Percentiles rank a stretch among this genome's conserved stretches.
Conservation (phyloP, 805 yeast genomes). For the Spathaspora hagerdaliae region DNA sequence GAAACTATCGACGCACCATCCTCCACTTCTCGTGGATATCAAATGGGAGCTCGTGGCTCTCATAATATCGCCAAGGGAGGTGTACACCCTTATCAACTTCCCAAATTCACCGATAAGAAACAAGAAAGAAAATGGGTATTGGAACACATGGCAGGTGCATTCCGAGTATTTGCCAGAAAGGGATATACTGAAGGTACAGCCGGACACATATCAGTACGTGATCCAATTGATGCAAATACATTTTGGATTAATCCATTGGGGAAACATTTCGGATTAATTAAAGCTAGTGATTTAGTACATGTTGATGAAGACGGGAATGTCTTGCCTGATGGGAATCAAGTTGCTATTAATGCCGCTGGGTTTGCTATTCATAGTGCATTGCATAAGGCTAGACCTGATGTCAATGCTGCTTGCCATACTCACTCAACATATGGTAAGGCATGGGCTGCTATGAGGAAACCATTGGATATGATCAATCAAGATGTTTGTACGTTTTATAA, state of each 20-base stretch:
- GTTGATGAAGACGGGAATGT: constrained; percentile 33
- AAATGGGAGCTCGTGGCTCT: constrained; percentile 45
- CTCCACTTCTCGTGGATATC: constrained; percentile 38
- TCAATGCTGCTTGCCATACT: constrained; percentile 39
- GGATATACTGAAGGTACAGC: constrained; percentile 77
- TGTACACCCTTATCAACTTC: constrained; percentile 47
- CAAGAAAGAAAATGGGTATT: constrained; percentile 52
- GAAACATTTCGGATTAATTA: constrained; percentile 55
- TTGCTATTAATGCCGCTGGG: constrained; percentile 39
- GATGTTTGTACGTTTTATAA: constrained; percentile 69
- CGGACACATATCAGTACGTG: constrained; percentile 83
- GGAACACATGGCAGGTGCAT: constrained; percentile 83
- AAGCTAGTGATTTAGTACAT: constrained; percentile 38
- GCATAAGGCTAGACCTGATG: constrained; percentile 36
- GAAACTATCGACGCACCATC: constrained; percentile 5
- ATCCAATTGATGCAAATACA: constrained; percentile 73
- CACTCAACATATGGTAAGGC: constrained; percentile 40
- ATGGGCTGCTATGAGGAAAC: constrained; percentile 31
- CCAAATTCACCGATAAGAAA: constrained; percentile 45
- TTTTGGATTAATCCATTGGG: constrained; percentile 91
- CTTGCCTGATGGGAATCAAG: constrained; percentile 36
- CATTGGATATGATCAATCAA: constrained; percentile 74
- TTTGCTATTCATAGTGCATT: constrained; percentile 38
- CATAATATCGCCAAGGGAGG: constrained; percentile 58
- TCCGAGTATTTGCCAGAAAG: constrained; percentile 75